Evolutionary conservation across 2,329 filamentous ascomycete species (phyloP).

Genomic region (Helicocarpus griseus): DNA sequence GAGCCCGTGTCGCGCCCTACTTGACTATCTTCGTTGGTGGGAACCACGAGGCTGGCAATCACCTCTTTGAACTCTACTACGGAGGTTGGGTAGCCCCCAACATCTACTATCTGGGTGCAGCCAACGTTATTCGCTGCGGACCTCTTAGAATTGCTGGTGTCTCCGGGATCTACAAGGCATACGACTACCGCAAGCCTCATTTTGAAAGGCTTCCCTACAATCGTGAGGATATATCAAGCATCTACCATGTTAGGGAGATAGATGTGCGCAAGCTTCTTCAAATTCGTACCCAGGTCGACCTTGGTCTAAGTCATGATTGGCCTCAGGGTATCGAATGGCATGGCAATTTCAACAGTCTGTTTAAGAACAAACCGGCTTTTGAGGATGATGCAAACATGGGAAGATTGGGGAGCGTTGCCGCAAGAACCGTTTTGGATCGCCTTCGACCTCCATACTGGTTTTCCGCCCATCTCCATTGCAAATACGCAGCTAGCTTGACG

Average conservation of each 20-base stretch:
- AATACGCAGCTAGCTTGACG: constrained; percentile 58
- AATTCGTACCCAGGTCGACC: constrained; percentile 75
- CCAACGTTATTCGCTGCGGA: constrained; percentile 77
- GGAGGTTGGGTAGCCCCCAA: constrained; percentile 95
- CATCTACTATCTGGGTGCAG: constrained; percentile 93
- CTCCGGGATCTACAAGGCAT: constrained; percentile 91
- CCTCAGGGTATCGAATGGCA: constrained; percentile 70
- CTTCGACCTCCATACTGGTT: constrained; percentile 85
- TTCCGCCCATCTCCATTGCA: constrained; percentile 83
- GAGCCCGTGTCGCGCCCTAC: constrained; percentile 66
- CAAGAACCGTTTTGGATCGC: constrained; percentile 68
- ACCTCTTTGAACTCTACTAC: constrained; percentile 88
- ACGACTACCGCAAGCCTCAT: constrained; percentile 76
- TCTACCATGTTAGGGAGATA: constrained; percentile 83
- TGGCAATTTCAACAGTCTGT: constrained; percentile 61
- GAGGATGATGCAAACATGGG: constrained; percentile 65
- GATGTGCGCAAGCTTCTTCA: constrained; percentile 86
- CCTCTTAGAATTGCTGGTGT: constrained; percentile 79
- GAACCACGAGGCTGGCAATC: constrained; percentile 88
- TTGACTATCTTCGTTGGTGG: constrained; percentile 87
- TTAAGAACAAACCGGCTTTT: constrained; percentile 64
- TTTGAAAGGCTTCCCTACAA: constrained; percentile 80
- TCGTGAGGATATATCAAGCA: constrained; percentile 62
- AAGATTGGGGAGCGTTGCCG: constrained; percentile 68
- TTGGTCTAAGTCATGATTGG: constrained; percentile 95